Base-by-base conservation (phyloP, 352 stramenopile genomes). In the Phytophthora sp. region DNA sequence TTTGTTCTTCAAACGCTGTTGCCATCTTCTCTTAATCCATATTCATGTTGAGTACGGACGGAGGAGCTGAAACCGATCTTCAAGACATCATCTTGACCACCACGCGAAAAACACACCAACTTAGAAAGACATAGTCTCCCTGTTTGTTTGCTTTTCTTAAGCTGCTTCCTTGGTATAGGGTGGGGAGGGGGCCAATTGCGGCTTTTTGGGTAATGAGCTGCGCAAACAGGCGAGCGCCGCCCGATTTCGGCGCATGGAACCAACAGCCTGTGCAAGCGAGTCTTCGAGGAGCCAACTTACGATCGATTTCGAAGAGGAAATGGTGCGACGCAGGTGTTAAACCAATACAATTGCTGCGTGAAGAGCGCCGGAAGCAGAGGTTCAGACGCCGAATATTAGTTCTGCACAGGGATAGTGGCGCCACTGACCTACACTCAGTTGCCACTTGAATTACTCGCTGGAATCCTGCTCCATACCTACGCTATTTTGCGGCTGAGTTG, bases 61-160 rank as follows among this genome's bases (percentile, higher is more conserved):
- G 71, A 83, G 79, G 63, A 86, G 74, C 63, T 80, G 76, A 76
- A 63, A 77, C 64, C 79, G 58, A 75, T 76, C 57, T 70, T 84
- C 77, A 90, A 84, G 81, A 90, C 62, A 86, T 88, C 77, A 86
- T 89, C 79, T 82, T 89, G 80, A 89, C 81, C 74, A 70, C 69
- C 80, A 82, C 71, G 79, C 58, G 78, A 86, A 81, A 89, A 80
- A 77, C 69, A 77, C 64, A 83, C 81, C 84, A 86, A 90, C 82
- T 93, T 93, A 93, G 84, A 93, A 93, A 93, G 84, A 90, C 84
- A 93, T 93, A 75, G 84, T 90, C 82, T 91, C 77, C 80, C 80
- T 82, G 63, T 79, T 84, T 54, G 77, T 76, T 78, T 90, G 74
- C 81, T 90, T 77, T 85, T 82, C 78, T 82, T 76, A 59, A 84